Percentiles rank a stretch among this genome's conserved stretches.
Conservation (phyloP, 2,329 filamentous ascomycete genomes). For the Sclerotinia trifoliorum region DNA sequence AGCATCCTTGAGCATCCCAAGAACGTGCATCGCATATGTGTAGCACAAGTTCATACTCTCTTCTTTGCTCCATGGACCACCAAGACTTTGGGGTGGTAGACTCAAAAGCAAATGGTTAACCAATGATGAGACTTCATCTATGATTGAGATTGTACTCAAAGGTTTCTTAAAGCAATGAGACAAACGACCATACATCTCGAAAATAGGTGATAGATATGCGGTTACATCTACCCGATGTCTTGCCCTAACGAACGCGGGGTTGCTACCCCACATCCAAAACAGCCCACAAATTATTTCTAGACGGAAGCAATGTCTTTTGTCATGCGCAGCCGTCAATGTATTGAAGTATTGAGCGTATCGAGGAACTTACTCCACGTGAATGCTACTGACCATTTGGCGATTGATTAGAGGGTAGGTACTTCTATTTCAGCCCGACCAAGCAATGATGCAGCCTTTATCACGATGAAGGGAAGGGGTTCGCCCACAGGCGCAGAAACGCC, state of each 20-base stretch:
- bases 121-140: conserved; percentile 1
- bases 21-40: not conserved
- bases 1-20: not conserved
- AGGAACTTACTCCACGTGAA: not conserved
- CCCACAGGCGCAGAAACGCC: not conserved
- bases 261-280: conserved; percentile 12
- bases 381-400: not conserved
- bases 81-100: not conserved
- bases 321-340: not conserved
- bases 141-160: not conserved
- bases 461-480: not conserved
- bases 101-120: not conserved
- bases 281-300: not conserved
- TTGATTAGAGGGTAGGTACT: not conserved
- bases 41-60: not conserved
- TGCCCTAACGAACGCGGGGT: conserved; percentile 17
- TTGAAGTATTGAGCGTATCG: not conserved
- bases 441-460: not conserved
- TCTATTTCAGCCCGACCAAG: not conserved
- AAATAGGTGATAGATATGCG: not conserved
- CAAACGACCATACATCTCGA: not conserved
- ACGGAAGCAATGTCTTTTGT: not conserved
- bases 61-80: not conserved
- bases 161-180: not conserved
- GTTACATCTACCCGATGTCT: conserved; percentile 5